Base-by-base conservation (phyloP, 1,284 basidiomycete genomes). In the Boletus sp. region DNA sequence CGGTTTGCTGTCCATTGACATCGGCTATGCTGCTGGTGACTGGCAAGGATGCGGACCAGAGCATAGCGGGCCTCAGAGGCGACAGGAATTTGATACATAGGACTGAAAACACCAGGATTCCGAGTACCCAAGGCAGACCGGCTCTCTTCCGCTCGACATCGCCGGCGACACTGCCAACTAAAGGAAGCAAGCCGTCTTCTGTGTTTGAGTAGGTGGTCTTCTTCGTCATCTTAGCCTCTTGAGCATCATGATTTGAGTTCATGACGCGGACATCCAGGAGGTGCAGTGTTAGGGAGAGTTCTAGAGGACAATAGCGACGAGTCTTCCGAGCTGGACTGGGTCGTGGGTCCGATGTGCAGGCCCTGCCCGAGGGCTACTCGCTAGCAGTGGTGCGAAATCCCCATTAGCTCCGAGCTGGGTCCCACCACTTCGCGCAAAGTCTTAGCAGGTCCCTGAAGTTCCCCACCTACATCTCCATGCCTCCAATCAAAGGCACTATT, bases 31-130 rank as follows among this genome's bases (percentile, higher is more conserved):
- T 17, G 39, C 13, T 23, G 22, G 44, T 20, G 6, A n/a, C 17
- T 12, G 19, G 22, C 5, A 44, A 40, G 25, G 14, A 22, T 22
- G 39, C 14, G 14, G 43, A 27, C 51, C 49, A 48, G 23, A 49
- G 1, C 19, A 4, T 34, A 8, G 34, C 51, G 14, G 29, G 35
- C 16, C 14, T 51, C 22, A 50, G 14, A 44, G 52, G 50, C 16
- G 32, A 63, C 8, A 52, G 33, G 10, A 66, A 37, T 14, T 30
- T 30, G 35, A 65, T 2, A 27, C 30, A 65, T 33, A 66, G 5
- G 10, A 39, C 39, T 27, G 54, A 62, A 27, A 68, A 23, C 20
- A 55, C 22, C 5, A 36, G 40, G 27, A 50, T 5, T 10, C 16
- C 32, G 22, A 62, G 20, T 13, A 49, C 16, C 56, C 62, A 66